Evolutionary conservation across 2,329 filamentous ascomycete species (phyloP).

Genomic region (Aspergillus versicolor): DNA sequence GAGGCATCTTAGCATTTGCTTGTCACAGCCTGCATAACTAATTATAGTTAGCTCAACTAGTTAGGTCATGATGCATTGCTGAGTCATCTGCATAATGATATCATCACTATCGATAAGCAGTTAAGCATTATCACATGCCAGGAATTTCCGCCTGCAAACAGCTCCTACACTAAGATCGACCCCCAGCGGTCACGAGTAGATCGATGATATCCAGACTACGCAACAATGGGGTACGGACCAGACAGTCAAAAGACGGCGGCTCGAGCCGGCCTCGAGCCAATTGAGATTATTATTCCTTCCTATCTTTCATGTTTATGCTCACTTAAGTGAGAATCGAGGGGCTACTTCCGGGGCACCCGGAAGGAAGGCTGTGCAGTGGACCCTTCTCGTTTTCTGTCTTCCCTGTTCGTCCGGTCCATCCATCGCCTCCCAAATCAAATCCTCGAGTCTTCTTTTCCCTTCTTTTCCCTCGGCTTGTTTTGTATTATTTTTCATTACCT

Average conservation of each 20-base stretch:
- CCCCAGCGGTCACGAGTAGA: not conserved
- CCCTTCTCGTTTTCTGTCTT: slow-evolving; percentile 10
- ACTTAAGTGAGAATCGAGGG: not conserved
- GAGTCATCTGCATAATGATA: slow-evolving; percentile 1
- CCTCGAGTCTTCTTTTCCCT: not conserved
- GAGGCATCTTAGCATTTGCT: not conserved
- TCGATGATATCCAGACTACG: not conserved
- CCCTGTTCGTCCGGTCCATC: slow-evolving; percentile 4
- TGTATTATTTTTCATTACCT: not conserved
- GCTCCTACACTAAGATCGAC: not conserved
- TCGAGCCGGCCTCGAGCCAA: not conserved
- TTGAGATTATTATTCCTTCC: not conserved
- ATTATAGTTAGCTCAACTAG: too few relatives aligned
- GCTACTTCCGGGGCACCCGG: slow-evolving; percentile 4
- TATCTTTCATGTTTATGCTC: not conserved
- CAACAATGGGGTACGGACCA: not conserved
- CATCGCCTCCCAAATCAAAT: slow-evolving; percentile 18
- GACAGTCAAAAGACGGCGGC: slow-evolving; percentile 8
- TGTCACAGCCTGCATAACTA: not conserved
- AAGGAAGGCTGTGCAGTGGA: slow-evolving; percentile 23
- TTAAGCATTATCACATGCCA: slow-evolving; percentile 6
- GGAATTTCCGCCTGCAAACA: not conserved
- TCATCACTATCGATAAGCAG: slow-evolving; percentile 5
- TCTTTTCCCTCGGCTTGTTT: not conserved
- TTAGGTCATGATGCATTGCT: not conserved